Percentiles rank a stretch among this genome's conserved stretches.
These are phyloP conservation scores for Cyclotella cryptica DNA, from an alignment of 108 stramenopile genomes.

Conservation along the genomic window DNA sequence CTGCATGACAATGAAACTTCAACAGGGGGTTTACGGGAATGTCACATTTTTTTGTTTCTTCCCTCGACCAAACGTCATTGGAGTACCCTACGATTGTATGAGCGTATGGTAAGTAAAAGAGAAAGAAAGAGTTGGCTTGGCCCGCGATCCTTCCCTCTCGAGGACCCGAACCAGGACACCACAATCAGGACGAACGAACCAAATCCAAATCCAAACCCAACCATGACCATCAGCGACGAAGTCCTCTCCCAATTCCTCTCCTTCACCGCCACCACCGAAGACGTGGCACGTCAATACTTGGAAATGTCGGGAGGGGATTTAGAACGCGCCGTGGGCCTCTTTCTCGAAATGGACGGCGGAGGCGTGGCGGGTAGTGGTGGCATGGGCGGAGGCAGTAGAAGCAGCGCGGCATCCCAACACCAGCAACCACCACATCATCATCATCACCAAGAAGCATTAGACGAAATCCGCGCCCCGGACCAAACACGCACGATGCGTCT, in stretches of 20 bases:
- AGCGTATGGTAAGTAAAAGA: too few relatives aligned
- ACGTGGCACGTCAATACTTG: conserved; percentile 68
- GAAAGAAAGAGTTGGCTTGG: too few relatives aligned
- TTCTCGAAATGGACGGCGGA: conserved; percentile 65
- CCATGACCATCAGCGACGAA: conserved; percentile 14
- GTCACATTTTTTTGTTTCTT: too few relatives aligned
- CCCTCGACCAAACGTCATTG: too few relatives aligned
- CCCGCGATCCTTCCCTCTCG: too few relatives aligned
- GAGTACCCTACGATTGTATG: too few relatives aligned
- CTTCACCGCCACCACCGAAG: conserved; percentile 72
- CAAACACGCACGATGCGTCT: conserved; percentile 85
- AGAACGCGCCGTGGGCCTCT: conserved; percentile 80
- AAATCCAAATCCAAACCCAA: too few relatives aligned
- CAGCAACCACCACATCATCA: neutral
- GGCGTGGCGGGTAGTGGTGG: conserved; percentile 44
- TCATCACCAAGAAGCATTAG: neutral
- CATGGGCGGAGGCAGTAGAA: neutral
- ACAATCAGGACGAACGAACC: too few relatives aligned
- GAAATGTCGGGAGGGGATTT: conserved; percentile 85
- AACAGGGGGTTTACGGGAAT: too few relatives aligned
- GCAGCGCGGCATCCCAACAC: neutral
- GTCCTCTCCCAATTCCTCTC: conserved; percentile 77
- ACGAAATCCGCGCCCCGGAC: conserved; percentile 83
- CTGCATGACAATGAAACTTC: too few relatives aligned
- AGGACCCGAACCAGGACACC: too few relatives aligned